Evolutionary conservation across 306 rosid genomes (phyloP), one percentile per base, ranked within the genome.

Genomic region (Cicer chorassanicum): DNA sequence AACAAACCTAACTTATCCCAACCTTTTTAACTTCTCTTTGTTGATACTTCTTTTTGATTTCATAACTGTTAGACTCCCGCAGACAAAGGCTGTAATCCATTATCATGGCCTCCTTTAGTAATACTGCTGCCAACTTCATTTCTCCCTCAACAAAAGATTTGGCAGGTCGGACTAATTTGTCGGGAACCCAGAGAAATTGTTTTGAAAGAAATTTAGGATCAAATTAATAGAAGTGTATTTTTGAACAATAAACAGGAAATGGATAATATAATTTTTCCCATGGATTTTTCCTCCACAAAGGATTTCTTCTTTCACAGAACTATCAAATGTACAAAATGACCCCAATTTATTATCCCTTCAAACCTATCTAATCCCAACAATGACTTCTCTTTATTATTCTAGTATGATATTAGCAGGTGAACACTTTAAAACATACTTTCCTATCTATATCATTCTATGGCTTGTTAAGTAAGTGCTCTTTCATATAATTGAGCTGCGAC

Each of bases 401-500:
- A 39, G 9, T 39, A 40, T 16, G 24, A n/a, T 15, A 68, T 16
- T 8, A 8, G 24, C 9, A 34, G 14, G 19, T 29, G 62, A 34
- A 15, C 40, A 21, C 42, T 68, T 14, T 19, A 60, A 62, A 62
- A 16, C 57, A 48, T 74, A 62, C 19, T 74, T 76, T 66, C 74
- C 60, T 57, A 1, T 16, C 15, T 36, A 56, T 16, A 44, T 12
- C 61, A 56, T 76, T 39, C 40, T 21, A 56, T 75, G 45, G 77
- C 14, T 7, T 59, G 63, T 74, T 68, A 80, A 51, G 42, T 39
- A 46, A 78, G 7, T 68, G 18, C 5, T 70, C 59, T 42, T n/a
- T 73, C 8, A 7, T 48, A 55, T 56, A 10, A 56, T 21, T 65
- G 43, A 49, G 43, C 18, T n/a, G 9, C 43, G 63, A n/a, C 46